A percentile compares a stretch with the other conserved stretches of the same genome.
Evolutionary conservation across 768 basidiomycete genomes (phyloP).

Genomic region (Termitomyces sp.): DNA sequence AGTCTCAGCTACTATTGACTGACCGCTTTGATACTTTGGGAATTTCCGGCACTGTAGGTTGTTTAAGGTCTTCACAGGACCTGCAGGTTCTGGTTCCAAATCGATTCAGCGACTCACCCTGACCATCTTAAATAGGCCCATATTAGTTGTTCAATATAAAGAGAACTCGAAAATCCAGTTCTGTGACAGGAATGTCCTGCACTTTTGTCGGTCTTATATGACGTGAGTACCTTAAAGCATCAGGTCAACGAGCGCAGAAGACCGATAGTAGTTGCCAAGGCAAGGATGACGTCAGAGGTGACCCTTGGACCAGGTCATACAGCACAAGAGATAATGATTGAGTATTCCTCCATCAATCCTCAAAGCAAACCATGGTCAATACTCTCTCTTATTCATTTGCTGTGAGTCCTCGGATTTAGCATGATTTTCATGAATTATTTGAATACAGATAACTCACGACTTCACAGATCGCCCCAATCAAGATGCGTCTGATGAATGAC

Average conservation of each 20-base stretch:
- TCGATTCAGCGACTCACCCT: not conserved
- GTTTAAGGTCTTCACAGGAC: not conserved
- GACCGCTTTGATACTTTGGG: not conserved
- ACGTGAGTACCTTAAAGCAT: not conserved
- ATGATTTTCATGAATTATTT: too few relatives aligned
- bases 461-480: too few relatives aligned
- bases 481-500: not conserved
- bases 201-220: not conserved
- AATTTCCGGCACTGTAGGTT: not conserved
- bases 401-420: not conserved
- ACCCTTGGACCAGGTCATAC: not conserved
- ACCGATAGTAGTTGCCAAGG: not conserved
- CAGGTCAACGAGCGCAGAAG: not conserved
- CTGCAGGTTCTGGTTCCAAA: not conserved
- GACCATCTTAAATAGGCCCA: not conserved
- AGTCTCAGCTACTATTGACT: not conserved
- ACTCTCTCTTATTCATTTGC: not conserved
- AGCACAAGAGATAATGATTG: not conserved
- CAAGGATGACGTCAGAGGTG: not conserved
- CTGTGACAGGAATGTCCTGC: not conserved
- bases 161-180: not conserved
- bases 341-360: not conserved
- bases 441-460: not conserved
- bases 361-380: not conserved
- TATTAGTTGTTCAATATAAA: not conserved